A percentile compares a stretch with the other conserved stretches of the same genome.
Evolutionary conservation across 169 alveolate species (phyloP).

Genomic region (Babesia ovis): DNA sequence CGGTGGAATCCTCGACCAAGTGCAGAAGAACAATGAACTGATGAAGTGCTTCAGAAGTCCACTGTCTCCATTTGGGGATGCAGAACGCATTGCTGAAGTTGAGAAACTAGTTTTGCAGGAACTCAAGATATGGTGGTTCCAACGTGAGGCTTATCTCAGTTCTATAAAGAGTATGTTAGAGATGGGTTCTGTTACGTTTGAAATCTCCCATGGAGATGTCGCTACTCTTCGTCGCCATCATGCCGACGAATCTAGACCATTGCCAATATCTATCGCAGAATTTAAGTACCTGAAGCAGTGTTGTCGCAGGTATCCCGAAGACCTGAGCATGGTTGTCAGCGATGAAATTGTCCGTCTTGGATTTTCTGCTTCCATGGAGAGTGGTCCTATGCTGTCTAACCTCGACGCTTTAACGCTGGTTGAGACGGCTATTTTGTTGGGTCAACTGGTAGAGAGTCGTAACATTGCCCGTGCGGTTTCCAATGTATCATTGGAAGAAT

Average conservation of each 20-base stretch:
- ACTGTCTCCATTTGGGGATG: constrained; percentile 8
- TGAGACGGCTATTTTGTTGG: constrained; percentile 6
- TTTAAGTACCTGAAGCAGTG: constrained; percentile 28
- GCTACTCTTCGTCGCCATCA: not conserved
- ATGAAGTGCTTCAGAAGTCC: constrained; percentile 8
- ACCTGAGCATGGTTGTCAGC: not conserved
- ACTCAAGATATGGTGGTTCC: constrained; percentile 61
- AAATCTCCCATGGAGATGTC: not conserved
- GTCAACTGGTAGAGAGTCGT: constrained; percentile 11
- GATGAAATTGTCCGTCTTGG: constrained; percentile 11
- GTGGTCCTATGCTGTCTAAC: not conserved
- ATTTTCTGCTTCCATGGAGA: not conserved
- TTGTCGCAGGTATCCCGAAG: constrained; percentile 38
- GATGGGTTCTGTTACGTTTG: not conserved
- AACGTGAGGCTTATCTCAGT: constrained; percentile 23
- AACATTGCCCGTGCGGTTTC: constrained; percentile 32
- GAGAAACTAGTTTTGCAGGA: constrained; percentile 43
- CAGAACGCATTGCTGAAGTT: constrained; percentile 6
- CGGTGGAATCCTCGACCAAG: constrained; percentile 14
- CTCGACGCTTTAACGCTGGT: constrained; percentile 7
- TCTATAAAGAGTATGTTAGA: constrained; percentile 23
- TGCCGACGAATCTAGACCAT: not conserved
- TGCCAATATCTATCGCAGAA: constrained; percentile 23
- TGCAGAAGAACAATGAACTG: not conserved
- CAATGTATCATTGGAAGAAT: constrained; percentile 32